Evolutionary conservation across 2,329 filamentous ascomycete genomes (phyloP), one percentile per base, ranked within the genome.

Genomic region (Xylariaceae sp.): DNA sequence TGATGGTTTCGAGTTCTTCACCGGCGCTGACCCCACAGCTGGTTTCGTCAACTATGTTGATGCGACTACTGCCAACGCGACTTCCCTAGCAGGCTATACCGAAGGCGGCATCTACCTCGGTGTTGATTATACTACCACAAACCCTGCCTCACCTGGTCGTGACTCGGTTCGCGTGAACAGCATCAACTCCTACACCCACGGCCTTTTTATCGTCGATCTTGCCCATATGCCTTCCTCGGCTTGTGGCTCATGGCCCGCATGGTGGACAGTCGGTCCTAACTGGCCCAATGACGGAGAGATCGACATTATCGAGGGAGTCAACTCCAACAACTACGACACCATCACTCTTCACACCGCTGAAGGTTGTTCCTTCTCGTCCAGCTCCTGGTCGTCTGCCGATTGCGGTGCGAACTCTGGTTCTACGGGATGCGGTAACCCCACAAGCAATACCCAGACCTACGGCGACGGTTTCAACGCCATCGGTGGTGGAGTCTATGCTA

Each of bases 261-360:
- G 85, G 64, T 86, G 78, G 78, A 73, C 71, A 41, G 74, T 88
- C 25, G 86, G 85, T 14, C 70, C 74, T n/a, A 66, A 76, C 59
- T 91, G 87, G 87, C 87, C 87, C 2, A 63, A 63, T 34, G 70
- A 72, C 6, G 86, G 86, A 37, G 87, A 91, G 67, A 86, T 92
- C 57, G 87, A 92, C 63, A 85, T 91, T 57, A 80, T 91, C 55
- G 87, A 91, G 68, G 86, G 85, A 29, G 83, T 89, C 55, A 87
- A 88, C 68, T 68, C 72, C 19, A 75, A 81, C 50, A 62, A 68
- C 3, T 67, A 72, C 47, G 79, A 86, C 63, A 66, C 73, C 37
- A 73, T 89, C 66, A 83, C 85, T 25, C 73, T 93, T 14, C 83
- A 88, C 70, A 88, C 86, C 1, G 65, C 66, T 8, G 53, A 71